These are phyloP conservation scores for Lentinula sp. DNA, from an alignment of 768 basidiomycete species.

Conservation along the genomic window DNA sequence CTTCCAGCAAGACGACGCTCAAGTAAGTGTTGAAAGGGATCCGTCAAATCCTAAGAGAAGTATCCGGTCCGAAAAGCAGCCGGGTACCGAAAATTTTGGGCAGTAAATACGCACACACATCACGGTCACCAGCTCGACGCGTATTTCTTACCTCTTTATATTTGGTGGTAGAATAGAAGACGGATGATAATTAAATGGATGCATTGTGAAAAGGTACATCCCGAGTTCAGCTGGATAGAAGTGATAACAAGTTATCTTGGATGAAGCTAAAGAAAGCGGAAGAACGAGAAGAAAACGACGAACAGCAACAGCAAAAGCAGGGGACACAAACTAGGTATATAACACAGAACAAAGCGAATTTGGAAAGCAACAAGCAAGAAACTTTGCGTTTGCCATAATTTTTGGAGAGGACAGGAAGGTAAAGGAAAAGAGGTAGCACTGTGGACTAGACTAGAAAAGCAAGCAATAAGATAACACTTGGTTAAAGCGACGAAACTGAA, in stretches of 20 bases:
- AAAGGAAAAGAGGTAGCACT: neutral
- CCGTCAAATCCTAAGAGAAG: neutral
- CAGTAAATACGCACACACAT: neutral
- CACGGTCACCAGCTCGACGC: neutral
- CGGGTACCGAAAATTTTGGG: neutral
- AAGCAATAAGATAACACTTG: neutral
- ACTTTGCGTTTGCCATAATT: neutral
- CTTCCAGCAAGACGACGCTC: neutral
- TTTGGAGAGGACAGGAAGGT: neutral
- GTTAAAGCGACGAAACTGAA: neutral
- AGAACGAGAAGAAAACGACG: slow-evolving; percentile 9
- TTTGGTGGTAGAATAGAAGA: too few relatives aligned
- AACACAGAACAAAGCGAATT: neutral
- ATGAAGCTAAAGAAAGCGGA: slow-evolving; percentile 1
- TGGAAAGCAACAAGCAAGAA: neutral
- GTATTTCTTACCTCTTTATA: neutral
- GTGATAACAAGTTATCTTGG: slow-evolving; percentile 9
- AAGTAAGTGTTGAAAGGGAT: neutral
- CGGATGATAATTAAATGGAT: too few relatives aligned
- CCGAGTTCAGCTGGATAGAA: neutral
- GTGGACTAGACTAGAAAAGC: slow-evolving; percentile 7
- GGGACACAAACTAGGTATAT: neutral
- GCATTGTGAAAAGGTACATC: neutral
- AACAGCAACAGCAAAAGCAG: slow-evolving; percentile 5
- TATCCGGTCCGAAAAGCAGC: neutral